Conservation (phyloP, 495 filamentous ascomycete genomes). For the Penicillium lividum region DNA sequence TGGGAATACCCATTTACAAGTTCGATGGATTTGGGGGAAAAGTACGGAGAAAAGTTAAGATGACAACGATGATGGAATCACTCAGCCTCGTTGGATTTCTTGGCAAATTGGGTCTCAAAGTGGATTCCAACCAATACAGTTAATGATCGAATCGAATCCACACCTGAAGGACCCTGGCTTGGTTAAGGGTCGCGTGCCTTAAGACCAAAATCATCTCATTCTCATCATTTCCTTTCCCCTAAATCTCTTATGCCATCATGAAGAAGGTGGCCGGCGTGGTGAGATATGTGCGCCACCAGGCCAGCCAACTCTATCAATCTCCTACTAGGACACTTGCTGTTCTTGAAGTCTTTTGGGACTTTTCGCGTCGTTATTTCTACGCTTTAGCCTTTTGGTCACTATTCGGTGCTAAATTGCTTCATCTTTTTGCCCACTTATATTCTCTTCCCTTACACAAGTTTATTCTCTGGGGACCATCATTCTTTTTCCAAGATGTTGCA, state of each 20-base stretch:
- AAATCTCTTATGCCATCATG: constrained; percentile 15
- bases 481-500: constrained; percentile 43
- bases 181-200: constrained; percentile 8
- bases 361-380: constrained; percentile 40
- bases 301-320: constrained; percentile 19
- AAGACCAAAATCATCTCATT: constrained; percentile 1
- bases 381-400: constrained; percentile 35
- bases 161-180: not conserved
- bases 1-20: not conserved
- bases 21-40: no score
- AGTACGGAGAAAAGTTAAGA: no score
- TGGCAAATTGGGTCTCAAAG: not conserved
- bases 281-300: constrained; percentile 12
- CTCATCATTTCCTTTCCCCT: constrained; percentile 2
- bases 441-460: constrained; percentile 35
- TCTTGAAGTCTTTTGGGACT: constrained; percentile 35
- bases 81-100: not conserved
- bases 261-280: constrained; percentile 20
- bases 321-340: constrained; percentile 16
- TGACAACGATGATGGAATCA: not conserved
- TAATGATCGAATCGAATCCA: not conserved
- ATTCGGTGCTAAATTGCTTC: constrained; percentile 35
- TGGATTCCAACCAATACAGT: not conserved
- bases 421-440: constrained; percentile 40
- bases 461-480: constrained; percentile 38